phyloP scores from a whole-genome alignment of 805 yeast genomes.

The Wickerhamiella lipophila region DNA sequence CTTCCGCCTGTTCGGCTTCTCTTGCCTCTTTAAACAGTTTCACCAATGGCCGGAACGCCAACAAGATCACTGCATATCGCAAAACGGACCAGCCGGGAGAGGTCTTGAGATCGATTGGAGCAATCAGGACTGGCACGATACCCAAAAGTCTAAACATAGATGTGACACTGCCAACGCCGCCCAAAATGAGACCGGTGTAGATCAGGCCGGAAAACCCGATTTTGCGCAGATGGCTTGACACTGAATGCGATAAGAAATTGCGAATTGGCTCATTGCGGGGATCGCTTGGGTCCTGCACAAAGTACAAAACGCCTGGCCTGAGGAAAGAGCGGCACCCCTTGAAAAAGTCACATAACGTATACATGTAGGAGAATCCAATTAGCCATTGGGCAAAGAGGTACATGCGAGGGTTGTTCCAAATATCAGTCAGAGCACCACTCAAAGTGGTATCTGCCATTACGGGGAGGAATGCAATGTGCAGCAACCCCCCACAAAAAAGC shows the following conservation, averaged over 20 bases:
- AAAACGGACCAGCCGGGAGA: constrained; percentile 15
- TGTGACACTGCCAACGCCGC: constrained; percentile 62
- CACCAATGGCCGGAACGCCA: constrained; percentile 51
- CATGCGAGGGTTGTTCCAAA: constrained; percentile 6
- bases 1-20: neutral
- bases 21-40: neutral
- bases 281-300: constrained; percentile 89
- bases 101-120: constrained; percentile 15
- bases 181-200: constrained; percentile 42
- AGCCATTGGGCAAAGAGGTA: constrained; percentile 40
- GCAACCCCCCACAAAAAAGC: constrained; percentile 64
- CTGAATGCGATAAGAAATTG: constrained; percentile 72
- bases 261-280: constrained; percentile 77
- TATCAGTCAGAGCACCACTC: constrained; percentile 9
- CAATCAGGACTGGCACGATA: neutral
- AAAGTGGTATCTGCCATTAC: constrained; percentile 27
- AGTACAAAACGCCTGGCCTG: constrained; percentile 80
- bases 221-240: constrained; percentile 57
- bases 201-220: constrained; percentile 46
- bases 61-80: constrained; percentile 23
- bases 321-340: constrained; percentile 70
- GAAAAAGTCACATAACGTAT: constrained; percentile 69
- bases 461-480: constrained; percentile 60
- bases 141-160: constrained; percentile 33
- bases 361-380: constrained; percentile 77